Conservation (phyloP, 768 basidiomycete species). For the Xerocomellus intermedius region DNA sequence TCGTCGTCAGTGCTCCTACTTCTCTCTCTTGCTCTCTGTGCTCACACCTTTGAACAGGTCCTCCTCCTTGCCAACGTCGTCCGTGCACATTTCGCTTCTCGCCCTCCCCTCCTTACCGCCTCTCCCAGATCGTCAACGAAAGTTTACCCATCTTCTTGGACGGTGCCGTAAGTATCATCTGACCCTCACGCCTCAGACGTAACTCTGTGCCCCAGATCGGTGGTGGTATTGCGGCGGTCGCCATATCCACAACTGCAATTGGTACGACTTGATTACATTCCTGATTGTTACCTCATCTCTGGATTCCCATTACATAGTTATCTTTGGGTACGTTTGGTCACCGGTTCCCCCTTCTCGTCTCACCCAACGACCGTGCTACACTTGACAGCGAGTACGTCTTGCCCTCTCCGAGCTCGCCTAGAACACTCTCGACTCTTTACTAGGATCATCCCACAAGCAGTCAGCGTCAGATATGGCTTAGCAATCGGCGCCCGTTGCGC, state of each 20-base stretch:
- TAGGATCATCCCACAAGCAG: slow-evolving; percentile 71
- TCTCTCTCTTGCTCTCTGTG: neutral
- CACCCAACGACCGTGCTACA: neutral
- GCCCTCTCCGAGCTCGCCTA: neutral
- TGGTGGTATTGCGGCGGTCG: slow-evolving; percentile 73
- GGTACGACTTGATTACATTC: slow-evolving; percentile 35
- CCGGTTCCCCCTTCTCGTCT: neutral
- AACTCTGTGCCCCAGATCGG: slow-evolving; percentile 45
- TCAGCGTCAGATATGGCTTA: slow-evolving; percentile 77
- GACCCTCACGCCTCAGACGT: slow-evolving; percentile 58
- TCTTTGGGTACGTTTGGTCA: slow-evolving; percentile 65
- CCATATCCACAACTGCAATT: slow-evolving; percentile 64
- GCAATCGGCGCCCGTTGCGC: slow-evolving; percentile 76
- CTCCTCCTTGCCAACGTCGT: slow-evolving; percentile 88
- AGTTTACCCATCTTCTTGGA: slow-evolving; percentile 82
- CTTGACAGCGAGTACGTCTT: slow-evolving; percentile 37
- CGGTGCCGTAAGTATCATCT: slow-evolving; percentile 47
- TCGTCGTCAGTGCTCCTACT: slow-evolving; percentile 58
- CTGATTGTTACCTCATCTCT: neutral
- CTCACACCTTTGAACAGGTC: slow-evolving; percentile 46
- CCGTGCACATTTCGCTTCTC: slow-evolving; percentile 23
- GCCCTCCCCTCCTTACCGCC: neutral
- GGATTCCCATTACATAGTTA: slow-evolving; percentile 49
- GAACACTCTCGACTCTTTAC: neutral
- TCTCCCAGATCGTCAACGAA: slow-evolving; percentile 71